Evolutionary conservation across 2,329 filamentous ascomycete species (phyloP).

Genomic region (Clarireedia paspali): DNA sequence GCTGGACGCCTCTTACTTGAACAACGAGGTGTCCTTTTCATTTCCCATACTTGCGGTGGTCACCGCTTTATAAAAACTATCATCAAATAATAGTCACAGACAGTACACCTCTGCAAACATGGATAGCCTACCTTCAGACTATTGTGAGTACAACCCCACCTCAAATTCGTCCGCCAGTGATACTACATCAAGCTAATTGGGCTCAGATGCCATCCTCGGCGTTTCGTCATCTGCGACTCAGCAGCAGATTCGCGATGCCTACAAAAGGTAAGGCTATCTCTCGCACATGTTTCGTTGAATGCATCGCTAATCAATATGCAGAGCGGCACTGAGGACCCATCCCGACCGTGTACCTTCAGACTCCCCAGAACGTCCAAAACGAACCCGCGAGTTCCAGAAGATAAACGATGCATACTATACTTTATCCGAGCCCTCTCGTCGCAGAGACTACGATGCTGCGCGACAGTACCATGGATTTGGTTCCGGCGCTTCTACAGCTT

Average conservation of each 20-base stretch:
- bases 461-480: slow-evolving; percentile 48
- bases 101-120: neutral
- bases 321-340: slow-evolving; percentile 84
- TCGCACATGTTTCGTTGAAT: neutral
- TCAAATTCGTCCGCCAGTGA: neutral
- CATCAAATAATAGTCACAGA: neutral
- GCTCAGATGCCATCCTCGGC: slow-evolving; percentile 64
- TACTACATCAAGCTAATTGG: neutral
- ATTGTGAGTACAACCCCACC: slow-evolving; percentile 31
- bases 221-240: slow-evolving; percentile 65
- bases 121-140: slow-evolving; percentile 24
- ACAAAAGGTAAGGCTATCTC: slow-evolving; percentile 61
- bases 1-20: neutral
- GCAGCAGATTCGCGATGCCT: slow-evolving; percentile 85
- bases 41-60: neutral
- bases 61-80: neutral
- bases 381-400: slow-evolving; percentile 83
- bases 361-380: slow-evolving; percentile 71
- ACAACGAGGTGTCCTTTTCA: slow-evolving; percentile 6
- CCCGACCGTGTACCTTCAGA: slow-evolving; percentile 81
- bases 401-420: slow-evolving; percentile 94
- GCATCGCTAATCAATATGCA: slow-evolving; percentile 29
- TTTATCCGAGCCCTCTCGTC: slow-evolving; percentile 68
- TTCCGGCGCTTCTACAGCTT: slow-evolving; percentile 34
- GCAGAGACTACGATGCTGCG: slow-evolving; percentile 77